Base-by-base conservation (phyloP, 257 asterid species). In the Solanum clarkiae region DNA sequence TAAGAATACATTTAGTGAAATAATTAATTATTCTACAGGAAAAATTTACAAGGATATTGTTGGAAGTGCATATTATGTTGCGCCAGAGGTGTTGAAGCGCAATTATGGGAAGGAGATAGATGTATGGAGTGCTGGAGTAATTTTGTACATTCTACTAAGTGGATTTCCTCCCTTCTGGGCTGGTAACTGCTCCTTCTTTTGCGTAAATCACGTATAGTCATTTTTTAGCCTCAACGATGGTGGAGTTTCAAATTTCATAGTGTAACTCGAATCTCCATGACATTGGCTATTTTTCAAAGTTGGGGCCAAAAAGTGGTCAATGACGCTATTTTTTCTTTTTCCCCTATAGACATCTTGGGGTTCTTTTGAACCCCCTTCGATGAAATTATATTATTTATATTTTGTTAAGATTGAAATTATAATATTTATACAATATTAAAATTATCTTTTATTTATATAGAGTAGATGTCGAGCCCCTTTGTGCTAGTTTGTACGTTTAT, bases 101-200 rank as follows among this genome's bases (percentile, higher is more conserved):
- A 83, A 45, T 9, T 90, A 88, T 65, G 92, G 92, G 15, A 90
- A 88, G 71, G 92, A 88, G 80, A 80, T 83, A 55, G 92, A 90
- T 85, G 86, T 90, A 10, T 90, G 92, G 92, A 90, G 92, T 57
- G 90, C 92, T 86, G 92, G 92, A 88, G 90, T 90, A 47, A 90
- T 90, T 15, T 42, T 90, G 9, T 90, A 90, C 84, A 90, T 90
- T 85, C 88, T 90, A 71, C 47, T 90, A 53, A 54, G 88, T 83
- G 92, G 92, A 80, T 88, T 86, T 80, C 92, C 92, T 80, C 92
- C 92, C 0, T 90, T 85, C 20, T 86, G 80, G 59, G 90, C 81
- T 54, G 91, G 92, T 90, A 83, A 59, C 82, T 15, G 15, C 49
- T 15, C 24, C 16, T 47, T 0, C 7, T 40, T 70, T 5, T 29